Evolutionary conservation across 768 basidiomycete genomes (phyloP).

Genomic region (Postia placenta): DNA sequence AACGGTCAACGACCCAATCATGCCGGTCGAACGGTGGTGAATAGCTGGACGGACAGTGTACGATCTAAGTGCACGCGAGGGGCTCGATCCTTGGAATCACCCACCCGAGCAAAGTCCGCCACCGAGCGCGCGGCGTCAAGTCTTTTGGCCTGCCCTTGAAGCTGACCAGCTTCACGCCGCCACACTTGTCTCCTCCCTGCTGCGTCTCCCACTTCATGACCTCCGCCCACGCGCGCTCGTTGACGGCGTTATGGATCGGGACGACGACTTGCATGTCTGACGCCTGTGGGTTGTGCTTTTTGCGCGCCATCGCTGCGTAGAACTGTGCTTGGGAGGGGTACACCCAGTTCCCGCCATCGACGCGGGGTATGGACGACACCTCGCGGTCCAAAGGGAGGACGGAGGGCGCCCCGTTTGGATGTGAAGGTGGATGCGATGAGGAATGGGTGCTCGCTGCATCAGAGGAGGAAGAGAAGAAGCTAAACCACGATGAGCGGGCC

Average conservation of each 20-base stretch:
- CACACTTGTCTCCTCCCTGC: constrained; percentile 77
- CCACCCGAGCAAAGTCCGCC: constrained; percentile 84
- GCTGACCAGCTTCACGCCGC: constrained; percentile 75
- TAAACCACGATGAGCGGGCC: constrained; percentile 30
- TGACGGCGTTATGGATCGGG: constrained; percentile 98
- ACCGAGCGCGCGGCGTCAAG: constrained; percentile 72
- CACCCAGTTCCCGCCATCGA: constrained; percentile 76
- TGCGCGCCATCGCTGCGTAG: constrained; percentile 93
- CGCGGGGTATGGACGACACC: constrained; percentile 82
- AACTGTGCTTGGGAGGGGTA: constrained; percentile 99
- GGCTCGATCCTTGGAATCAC: constrained; percentile 22
- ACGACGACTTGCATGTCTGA: constrained; percentile 95
- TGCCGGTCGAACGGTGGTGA: constrained; percentile 95
- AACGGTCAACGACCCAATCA: constrained; percentile 95
- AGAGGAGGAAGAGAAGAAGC: constrained; percentile 18
- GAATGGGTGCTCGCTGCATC: constrained; percentile 14
- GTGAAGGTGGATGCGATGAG: neutral
- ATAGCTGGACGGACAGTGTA: constrained; percentile 49
- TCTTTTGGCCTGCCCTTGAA: constrained; percentile 88
- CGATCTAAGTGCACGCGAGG: constrained; percentile 9
- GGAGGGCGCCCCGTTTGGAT: constrained; percentile 28
- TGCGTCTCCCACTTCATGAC: constrained; percentile 55
- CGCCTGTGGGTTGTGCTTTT: constrained; percentile 83
- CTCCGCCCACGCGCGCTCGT: constrained; percentile 61
- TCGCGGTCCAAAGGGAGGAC: constrained; percentile 68